Conservation (phyloP, 352 stramenopile genomes). For the Pythium graminicola region DNA sequence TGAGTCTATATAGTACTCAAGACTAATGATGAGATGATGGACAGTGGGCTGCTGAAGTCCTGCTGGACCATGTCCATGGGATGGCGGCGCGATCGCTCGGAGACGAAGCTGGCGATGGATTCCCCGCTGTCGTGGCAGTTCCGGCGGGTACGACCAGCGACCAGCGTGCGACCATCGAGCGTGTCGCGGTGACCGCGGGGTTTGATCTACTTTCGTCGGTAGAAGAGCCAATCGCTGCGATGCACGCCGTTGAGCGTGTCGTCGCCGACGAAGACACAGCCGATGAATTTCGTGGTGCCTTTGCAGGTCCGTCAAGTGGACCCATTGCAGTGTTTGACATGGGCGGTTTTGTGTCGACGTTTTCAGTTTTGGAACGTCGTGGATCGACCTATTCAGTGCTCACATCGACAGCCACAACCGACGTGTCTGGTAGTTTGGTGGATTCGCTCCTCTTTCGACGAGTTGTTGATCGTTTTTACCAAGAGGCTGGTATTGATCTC, state of each 20-base stretch:
- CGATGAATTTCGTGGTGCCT: slow-evolving; percentile 15
- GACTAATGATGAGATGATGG: no score
- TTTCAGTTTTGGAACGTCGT: slow-evolving; percentile 40
- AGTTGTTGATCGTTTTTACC: slow-evolving; percentile 47
- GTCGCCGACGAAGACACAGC: slow-evolving; percentile 27
- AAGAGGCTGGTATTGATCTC: slow-evolving; percentile 55
- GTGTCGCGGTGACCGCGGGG: slow-evolving; percentile 42
- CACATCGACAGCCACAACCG: slow-evolving; percentile 27
- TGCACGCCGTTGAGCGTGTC: slow-evolving; percentile 44
- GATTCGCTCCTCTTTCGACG: slow-evolving; percentile 46
- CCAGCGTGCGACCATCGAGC: slow-evolving; percentile 35
- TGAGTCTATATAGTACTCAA: no score
- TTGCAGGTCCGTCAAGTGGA: slow-evolving; percentile 10
- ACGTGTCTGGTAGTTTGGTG: slow-evolving; percentile 37
- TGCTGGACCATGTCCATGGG: slow-evolving; percentile 48
- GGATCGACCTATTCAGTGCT: slow-evolving; percentile 32
- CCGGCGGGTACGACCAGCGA: slow-evolving; percentile 30
- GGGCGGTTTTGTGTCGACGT: slow-evolving; percentile 46
- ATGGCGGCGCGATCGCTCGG: slow-evolving; percentile 39
- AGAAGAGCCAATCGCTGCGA: slow-evolving; percentile 53
- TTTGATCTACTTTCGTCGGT: slow-evolving; percentile 54
- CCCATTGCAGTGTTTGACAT: slow-evolving; percentile 66
- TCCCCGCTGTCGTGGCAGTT: slow-evolving; percentile 45
- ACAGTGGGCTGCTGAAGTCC: slow-evolving; percentile 56
- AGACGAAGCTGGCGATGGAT: slow-evolving; percentile 33